phyloP scores from a whole-genome alignment of 164 flowering plant species.

The Tinospora cordifolia region DNA sequence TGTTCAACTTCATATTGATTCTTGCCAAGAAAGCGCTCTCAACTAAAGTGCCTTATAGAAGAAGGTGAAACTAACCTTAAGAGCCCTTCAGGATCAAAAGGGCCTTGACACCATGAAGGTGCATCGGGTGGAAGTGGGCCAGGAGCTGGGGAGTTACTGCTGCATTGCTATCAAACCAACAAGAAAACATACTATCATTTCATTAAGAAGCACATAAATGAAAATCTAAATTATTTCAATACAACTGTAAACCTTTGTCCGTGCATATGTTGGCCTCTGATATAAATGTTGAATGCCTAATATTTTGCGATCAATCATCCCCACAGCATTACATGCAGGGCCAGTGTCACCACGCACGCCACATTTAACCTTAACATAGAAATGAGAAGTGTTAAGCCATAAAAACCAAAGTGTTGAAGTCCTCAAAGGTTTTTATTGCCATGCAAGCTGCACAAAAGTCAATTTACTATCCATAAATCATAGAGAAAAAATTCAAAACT shows the following conservation, averaged over 20 bases:
- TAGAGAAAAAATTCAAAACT: slow-evolving; percentile 10
- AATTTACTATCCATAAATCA: neutral
- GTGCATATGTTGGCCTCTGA: slow-evolving; percentile 43
- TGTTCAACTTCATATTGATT: too few species aligned
- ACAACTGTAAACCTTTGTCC: slow-evolving; percentile 42
- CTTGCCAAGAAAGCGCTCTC: too few species aligned
- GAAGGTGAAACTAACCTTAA: too few species aligned
- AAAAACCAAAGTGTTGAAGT: neutral
- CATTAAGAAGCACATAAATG: neutral
- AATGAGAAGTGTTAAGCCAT: neutral
- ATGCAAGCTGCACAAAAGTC: neutral
- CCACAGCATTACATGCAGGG: slow-evolving; percentile 80
- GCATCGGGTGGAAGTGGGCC: too few species aligned
- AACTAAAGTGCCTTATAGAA: too few species aligned
- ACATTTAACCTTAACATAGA: slow-evolving; percentile 53
- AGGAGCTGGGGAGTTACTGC: too few species aligned
- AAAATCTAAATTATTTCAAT: neutral
- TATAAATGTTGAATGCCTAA: slow-evolving; percentile 65
- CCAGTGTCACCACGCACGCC: slow-evolving; percentile 66
- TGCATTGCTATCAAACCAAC: too few species aligned
- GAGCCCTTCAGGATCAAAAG: too few species aligned
- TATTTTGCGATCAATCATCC: slow-evolving; percentile 63
- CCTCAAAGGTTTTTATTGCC: neutral
- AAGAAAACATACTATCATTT: neutral
- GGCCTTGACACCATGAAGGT: too few species aligned